A percentile compares a stretch with the other conserved stretches of the same genome.
Conservation (phyloP, 1,284 basidiomycete genomes). For the Sanguinoderma infundibulare region DNA sequence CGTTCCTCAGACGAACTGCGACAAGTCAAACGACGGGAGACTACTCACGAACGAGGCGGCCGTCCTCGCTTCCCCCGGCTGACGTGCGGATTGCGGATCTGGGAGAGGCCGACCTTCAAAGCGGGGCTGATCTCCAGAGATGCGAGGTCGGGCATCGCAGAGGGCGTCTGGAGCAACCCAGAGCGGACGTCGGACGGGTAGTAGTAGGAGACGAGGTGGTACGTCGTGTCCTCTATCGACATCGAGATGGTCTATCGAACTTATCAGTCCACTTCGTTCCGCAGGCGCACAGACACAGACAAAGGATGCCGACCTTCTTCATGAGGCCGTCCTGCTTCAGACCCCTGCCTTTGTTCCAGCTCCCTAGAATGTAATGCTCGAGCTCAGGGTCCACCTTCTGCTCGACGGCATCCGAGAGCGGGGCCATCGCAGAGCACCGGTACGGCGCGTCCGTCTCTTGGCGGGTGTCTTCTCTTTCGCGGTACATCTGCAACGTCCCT, state of each 20-base stretch:
- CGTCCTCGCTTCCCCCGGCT: slow-evolving; percentile 15
- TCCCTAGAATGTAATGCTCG: slow-evolving; percentile 30
- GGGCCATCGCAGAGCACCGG: slow-evolving; percentile 16
- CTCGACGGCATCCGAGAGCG: slow-evolving; percentile 7
- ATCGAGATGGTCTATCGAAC: slow-evolving; percentile 29
- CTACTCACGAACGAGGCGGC: slow-evolving; percentile 18
- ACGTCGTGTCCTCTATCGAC: slow-evolving; percentile 26
- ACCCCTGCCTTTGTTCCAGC: slow-evolving; percentile 31
- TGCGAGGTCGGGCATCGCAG: slow-evolving; percentile 21
- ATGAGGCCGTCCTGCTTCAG: slow-evolving; percentile 32
- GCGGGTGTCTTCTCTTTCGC: slow-evolving; percentile 28
- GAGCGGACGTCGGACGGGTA: slow-evolving; percentile 30
- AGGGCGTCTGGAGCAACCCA: slow-evolving; percentile 27
- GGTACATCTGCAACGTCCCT: slow-evolving; percentile 25
- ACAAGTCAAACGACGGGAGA: background rate
- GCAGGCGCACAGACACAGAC: background rate
- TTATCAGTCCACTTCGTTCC: background rate
- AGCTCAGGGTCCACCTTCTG: slow-evolving; percentile 21
- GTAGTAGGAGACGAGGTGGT: slow-evolving; percentile 34
- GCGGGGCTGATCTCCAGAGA: slow-evolving; percentile 22
- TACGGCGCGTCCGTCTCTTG: slow-evolving; percentile 11
- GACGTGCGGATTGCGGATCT: slow-evolving; percentile 21
- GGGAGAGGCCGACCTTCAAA: slow-evolving; percentile 19
- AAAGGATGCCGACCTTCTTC: slow-evolving; percentile 29
- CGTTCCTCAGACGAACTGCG: background rate